Evolutionary conservation across 2,329 filamentous ascomycete genomes (phyloP), one percentile per base, ranked within the genome.

Genomic region (Aureobasidium sp.): DNA sequence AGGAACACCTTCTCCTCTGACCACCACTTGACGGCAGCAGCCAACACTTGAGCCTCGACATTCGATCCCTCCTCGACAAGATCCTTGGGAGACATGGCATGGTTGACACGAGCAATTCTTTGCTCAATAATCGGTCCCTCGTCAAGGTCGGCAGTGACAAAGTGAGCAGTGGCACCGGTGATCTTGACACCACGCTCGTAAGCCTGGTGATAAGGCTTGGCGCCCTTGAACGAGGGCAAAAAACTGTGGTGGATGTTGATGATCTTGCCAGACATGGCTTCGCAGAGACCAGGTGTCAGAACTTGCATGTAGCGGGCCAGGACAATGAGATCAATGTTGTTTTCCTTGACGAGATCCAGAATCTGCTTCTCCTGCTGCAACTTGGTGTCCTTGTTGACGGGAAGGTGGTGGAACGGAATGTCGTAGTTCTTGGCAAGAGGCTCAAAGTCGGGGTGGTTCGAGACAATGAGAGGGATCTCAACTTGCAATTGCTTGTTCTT

Each of bases 171-270:
- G 27, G 90, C 90, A 63, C 90, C 90, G 62, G 92, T 91, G 68
- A 94, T 93, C 82, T 94, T 94, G 67, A 94, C 90, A 64, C 90
- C 90, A 31, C 89, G 84, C 66, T 93, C 89, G 72, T 89, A 92
- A 8, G 90, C 90, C 79, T 94, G 90, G 75, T 93, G 90, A 76
- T 94, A 94, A 3, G 90, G 90, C 77, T 90, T 91, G 34, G 90
- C 90, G 64, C 90, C 90, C 81, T 94, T 94, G 84, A 94, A 94
- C 11, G 83, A 87, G 0, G 90, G 90, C 80, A 94, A 74, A 83
- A 94, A 94, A 68, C 84, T 88, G 78, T 94, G 90, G 78, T 94
- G 90, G 75, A 94, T 93, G 78, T 94, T 94, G 87, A 94, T 93
- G 77, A 94, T 94, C 73, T 85, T 86, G 63, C 90, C 90, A 56